Evolutionary conservation across 2,329 filamentous ascomycete species (phyloP).

Genomic region (Xylariaceae sp.): DNA sequence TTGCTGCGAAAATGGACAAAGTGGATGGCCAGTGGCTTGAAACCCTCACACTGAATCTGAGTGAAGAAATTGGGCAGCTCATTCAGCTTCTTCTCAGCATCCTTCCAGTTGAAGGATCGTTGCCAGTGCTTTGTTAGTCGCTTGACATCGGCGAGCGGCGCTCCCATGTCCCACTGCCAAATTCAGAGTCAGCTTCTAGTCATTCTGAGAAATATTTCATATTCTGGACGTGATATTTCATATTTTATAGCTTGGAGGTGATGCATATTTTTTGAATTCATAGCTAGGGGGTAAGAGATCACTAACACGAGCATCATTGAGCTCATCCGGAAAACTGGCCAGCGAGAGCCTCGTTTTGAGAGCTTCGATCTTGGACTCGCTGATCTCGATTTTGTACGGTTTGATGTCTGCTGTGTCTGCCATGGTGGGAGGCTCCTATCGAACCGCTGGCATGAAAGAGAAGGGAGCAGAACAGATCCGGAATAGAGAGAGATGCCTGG

Average conservation of each 20-base stretch:
- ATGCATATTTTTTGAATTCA: too few species aligned
- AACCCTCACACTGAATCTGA: conserved; percentile 35
- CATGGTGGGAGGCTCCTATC: conserved; percentile 19
- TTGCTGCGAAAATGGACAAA: conserved; percentile 35
- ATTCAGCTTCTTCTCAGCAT: conserved; percentile 34
- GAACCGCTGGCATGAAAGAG: neutral
- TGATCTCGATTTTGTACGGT: conserved; percentile 33
- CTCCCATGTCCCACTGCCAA: conserved; percentile 34
- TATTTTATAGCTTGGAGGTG: too few species aligned
- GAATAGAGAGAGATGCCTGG: neutral
- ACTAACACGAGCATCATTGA: conserved; percentile 31
- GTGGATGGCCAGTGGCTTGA: conserved; percentile 35
- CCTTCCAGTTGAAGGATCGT: conserved; percentile 34
- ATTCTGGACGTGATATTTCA: neutral
- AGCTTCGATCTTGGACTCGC: conserved; percentile 30
- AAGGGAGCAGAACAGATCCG: too few species aligned
- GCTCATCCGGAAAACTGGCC: conserved; percentile 37
- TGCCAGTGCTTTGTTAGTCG: conserved; percentile 34
- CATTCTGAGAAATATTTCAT: neutral
- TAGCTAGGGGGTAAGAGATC: neutral
- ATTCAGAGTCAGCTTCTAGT: neutral
- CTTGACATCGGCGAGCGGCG: conserved; percentile 34
- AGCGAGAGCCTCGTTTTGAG: conserved; percentile 33
- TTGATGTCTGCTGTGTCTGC: conserved; percentile 32
- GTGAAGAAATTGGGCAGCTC: conserved; percentile 34